Percentiles rank a stretch among this genome's conserved stretches.
phyloP scores from a whole-genome alignment of 2,329 filamentous ascomycete species.

The Aureobasidium melanogenum region DNA sequence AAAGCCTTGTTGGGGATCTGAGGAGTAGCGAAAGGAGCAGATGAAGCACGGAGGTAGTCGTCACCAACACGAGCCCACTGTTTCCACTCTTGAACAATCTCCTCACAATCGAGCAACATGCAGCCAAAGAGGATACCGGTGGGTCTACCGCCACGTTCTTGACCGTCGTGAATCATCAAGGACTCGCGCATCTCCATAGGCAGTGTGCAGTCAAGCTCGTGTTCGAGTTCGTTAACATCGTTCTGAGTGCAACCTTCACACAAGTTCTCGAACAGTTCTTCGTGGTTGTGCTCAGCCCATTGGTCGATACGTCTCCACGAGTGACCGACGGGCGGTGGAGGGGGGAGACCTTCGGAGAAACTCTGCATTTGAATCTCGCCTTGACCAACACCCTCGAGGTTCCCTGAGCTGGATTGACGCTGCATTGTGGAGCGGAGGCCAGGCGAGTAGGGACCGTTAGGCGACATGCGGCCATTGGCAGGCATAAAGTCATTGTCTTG shows the following conservation, averaged over 20 bases:
- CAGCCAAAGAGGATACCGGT: conserved; percentile 88
- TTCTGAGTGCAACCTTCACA: conserved; percentile 88
- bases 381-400: conserved; percentile 59
- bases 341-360: conserved; percentile 84
- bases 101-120: conserved; percentile 96
- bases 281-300: conserved; percentile 93
- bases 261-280: conserved; percentile 86
- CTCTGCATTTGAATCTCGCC: conserved; percentile 95
- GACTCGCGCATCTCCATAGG: conserved; percentile 92
- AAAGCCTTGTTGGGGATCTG: conserved; percentile 62
- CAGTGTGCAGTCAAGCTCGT: conserved; percentile 87
- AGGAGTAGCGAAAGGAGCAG: conserved; percentile 46
- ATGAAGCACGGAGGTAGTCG: conserved; percentile 54
- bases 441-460: conserved; percentile 73
- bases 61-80: conserved; percentile 93
- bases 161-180: conserved; percentile 84
- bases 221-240: conserved; percentile 93
- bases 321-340: conserved; percentile 76
- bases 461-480: conserved; percentile 68
- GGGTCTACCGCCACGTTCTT: conserved; percentile 83
- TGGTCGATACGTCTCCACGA: conserved; percentile 91
- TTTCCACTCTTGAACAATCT: conserved; percentile 95
- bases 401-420: conserved; percentile 38
- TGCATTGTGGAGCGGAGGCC: conserved; percentile 71
- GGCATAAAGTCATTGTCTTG: conserved; percentile 68